Evolutionary conservation across 2,329 filamentous ascomycete species (phyloP).

Genomic region (Fusarium cicatricum): DNA sequence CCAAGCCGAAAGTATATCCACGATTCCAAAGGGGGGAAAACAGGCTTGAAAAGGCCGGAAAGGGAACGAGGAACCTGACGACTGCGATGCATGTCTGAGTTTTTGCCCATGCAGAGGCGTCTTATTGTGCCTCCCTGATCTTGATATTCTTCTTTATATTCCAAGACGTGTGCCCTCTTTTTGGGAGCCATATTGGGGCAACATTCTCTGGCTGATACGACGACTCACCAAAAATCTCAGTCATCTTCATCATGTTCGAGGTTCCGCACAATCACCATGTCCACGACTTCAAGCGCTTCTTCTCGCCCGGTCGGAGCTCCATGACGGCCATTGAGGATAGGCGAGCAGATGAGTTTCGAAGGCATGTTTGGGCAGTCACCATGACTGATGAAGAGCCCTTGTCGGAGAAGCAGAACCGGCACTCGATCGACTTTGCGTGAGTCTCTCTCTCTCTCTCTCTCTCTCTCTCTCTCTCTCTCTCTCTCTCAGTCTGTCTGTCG

Average conservation of each 20-base stretch:
- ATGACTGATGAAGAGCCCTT: constrained; percentile 41
- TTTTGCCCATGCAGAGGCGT: constrained; percentile 24
- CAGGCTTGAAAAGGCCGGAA: background rate
- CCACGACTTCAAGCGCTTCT: constrained; percentile 40
- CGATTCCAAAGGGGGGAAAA: background rate
- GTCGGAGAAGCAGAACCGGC: constrained; percentile 24
- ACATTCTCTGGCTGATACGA: no score
- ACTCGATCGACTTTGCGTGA: constrained; percentile 36
- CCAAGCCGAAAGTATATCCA: background rate
- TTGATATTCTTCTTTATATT: constrained; percentile 4
- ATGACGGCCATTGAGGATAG: constrained; percentile 42
- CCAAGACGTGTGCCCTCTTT: background rate
- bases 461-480: constrained; percentile 1
- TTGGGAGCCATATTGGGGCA: no score
- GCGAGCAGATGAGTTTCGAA: constrained; percentile 40
- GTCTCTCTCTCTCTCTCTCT: constrained; percentile 15
- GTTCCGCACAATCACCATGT: constrained; percentile 40
- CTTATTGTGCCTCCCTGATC: constrained; percentile 10
- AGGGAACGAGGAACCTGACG: background rate
- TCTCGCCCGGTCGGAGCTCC: constrained; percentile 39
- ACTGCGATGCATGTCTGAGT: constrained; percentile 26
- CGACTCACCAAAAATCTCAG: no score
- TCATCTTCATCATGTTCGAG: constrained; percentile 40
- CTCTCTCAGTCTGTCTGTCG: no score
- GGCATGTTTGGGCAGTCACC: constrained; percentile 40